Evolutionary conservation across 768 basidiomycete species (phyloP).

Genomic region (Suillus subluteus): DNA sequence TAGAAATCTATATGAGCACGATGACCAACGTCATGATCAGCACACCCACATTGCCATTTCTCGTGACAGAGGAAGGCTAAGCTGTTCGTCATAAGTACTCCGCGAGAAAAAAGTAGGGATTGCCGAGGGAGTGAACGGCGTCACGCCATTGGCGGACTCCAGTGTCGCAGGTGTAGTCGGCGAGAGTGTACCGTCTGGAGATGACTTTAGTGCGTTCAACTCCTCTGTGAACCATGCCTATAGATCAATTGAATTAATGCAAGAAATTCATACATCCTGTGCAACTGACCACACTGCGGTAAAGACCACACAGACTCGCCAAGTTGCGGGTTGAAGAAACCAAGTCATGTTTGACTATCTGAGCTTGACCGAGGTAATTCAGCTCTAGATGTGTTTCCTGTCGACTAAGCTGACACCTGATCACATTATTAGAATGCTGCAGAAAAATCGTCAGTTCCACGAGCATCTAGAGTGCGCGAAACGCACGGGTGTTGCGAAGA

Average conservation of each 20-base stretch:
- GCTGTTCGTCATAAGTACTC: conserved; percentile 44
- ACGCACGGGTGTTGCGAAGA: conserved; percentile 58
- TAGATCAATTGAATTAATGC: conserved; percentile 4
- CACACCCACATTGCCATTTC: conserved; percentile 85
- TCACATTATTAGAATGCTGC: conserved; percentile 45
- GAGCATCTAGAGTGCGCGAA: neutral
- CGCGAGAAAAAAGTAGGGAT: conserved; percentile 47
- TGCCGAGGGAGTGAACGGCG: conserved; percentile 48
- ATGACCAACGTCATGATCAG: neutral
- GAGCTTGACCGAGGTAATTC: conserved; percentile 57
- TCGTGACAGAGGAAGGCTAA: conserved; percentile 76
- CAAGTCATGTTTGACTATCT: conserved; percentile 65
- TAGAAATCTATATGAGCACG: conserved; percentile 35
- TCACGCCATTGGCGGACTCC: conserved; percentile 49
- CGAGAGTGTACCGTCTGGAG: conserved; percentile 51
- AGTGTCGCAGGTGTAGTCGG: conserved; percentile 51
- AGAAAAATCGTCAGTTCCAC: conserved; percentile 9
- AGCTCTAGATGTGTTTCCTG: conserved; percentile 85
- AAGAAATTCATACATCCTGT: conserved; percentile 17
- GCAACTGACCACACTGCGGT: conserved; percentile 80
- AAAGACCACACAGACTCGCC: conserved; percentile 73
- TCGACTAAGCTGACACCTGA: conserved; percentile 59
- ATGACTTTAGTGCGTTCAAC: conserved; percentile 66
- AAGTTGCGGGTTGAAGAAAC: conserved; percentile 74
- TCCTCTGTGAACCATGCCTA: conserved; percentile 88